These are phyloP conservation scores for Chlorella sp. DNA, from an alignment of 139 green algal genomes.

Conservation along the genomic window DNA sequence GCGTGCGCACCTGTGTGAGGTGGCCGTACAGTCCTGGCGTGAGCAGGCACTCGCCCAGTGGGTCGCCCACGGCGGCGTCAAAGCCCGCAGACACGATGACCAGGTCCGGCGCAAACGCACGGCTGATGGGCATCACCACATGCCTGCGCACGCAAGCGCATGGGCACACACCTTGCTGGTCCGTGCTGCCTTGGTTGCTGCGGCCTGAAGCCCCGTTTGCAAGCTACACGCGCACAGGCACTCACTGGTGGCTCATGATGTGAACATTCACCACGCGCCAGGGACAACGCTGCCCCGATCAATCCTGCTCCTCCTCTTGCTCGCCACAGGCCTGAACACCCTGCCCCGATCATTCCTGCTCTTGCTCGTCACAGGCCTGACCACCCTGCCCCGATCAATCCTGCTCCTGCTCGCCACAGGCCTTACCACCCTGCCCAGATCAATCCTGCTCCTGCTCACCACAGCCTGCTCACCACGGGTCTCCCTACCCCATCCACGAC, in stretches of 20 bases:
- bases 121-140: conserved; percentile 55
- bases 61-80: conserved; percentile 66
- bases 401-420: no score
- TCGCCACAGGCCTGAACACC: no score
- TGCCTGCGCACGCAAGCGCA: conserved; percentile 10
- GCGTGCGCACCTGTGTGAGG: conserved; percentile 45
- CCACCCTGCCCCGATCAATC: no score
- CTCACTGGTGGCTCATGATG: neutral
- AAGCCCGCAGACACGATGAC: conserved; percentile 72
- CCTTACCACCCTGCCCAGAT: no score
- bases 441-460: no score
- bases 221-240: neutral
- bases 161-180: neutral
- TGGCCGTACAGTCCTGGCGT: conserved; percentile 50
- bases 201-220: no score
- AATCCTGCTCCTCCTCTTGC: no score
- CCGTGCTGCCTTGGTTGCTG: no score
- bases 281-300: neutral
- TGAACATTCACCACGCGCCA: neutral
- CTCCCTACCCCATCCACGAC: no score
- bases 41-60: conserved; percentile 57
- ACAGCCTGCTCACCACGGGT: no score
- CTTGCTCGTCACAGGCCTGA: no score
- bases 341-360: no score
- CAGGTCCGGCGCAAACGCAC: conserved; percentile 58